Evolutionary conservation across 2,329 filamentous ascomycete genomes (phyloP).

Genomic region (Aspergillus pseudoglaucus): DNA sequence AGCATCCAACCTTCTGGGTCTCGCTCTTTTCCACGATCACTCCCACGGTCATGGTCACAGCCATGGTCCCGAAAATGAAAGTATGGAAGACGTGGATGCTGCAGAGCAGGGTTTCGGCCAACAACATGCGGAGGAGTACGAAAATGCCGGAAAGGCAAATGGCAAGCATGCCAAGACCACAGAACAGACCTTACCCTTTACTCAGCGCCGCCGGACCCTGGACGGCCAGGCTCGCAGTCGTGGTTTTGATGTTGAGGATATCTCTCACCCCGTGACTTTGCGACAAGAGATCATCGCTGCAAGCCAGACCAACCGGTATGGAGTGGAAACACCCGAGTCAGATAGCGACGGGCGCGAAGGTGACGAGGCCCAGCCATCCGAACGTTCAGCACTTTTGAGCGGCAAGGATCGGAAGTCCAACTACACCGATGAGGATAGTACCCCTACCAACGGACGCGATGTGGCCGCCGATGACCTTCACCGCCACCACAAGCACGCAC

Average conservation of each 20-base stretch:
- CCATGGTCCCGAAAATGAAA: slow-evolving; percentile 51
- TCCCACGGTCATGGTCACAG: slow-evolving; percentile 68
- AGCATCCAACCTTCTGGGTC: slow-evolving; percentile 78
- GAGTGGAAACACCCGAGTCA: slow-evolving; percentile 48
- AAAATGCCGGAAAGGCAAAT: slow-evolving; percentile 54
- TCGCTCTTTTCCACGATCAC: slow-evolving; percentile 89
- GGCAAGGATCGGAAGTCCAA: slow-evolving; percentile 35
- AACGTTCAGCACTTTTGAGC: slow-evolving; percentile 32
- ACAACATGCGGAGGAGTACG: slow-evolving; percentile 43
- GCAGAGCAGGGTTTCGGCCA: slow-evolving; percentile 37
- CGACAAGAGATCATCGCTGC: slow-evolving; percentile 87
- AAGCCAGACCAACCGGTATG: slow-evolving; percentile 56
- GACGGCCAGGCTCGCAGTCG: slow-evolving; percentile 21
- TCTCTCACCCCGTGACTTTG: slow-evolving; percentile 85
- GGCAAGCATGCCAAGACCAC: slow-evolving; percentile 43
- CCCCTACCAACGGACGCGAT: slow-evolving; percentile 6
- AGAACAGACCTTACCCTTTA: slow-evolving; percentile 21
- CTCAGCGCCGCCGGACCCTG: slow-evolving; percentile 23
- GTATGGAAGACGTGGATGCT: slow-evolving; percentile 40
- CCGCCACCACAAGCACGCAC: slow-evolving; percentile 67
- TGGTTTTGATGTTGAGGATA: slow-evolving; percentile 55
- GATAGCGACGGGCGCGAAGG: slow-evolving; percentile 49
- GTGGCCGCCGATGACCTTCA: slow-evolving; percentile 45
- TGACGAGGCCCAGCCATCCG: slow-evolving; percentile 46
- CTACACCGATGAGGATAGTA: slow-evolving; percentile 26